Base-by-base conservation (phyloP, 2,329 filamentous ascomycete genomes). In the Bertia moriformis region DNA sequence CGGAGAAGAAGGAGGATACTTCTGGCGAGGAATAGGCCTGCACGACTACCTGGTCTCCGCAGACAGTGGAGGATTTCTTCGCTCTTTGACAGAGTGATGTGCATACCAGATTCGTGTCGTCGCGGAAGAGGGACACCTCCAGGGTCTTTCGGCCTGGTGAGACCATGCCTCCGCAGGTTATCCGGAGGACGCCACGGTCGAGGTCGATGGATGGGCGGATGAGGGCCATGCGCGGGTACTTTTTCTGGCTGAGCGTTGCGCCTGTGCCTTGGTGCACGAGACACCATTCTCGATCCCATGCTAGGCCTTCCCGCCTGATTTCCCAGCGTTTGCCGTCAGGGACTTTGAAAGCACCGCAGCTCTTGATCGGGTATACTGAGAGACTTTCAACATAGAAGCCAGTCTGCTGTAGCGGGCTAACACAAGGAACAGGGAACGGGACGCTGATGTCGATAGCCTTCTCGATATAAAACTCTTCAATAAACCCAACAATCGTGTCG, bases 221-320 rank as follows among this genome's bases (percentile, higher is more conserved):
- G 3, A 95, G 69, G 12, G 85, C 82, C 89, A 98, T 96, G 22
- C 68, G 74, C 2, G 88, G 84, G 52, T 91, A 80, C 45, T 78
- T 70, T 60, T 96, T 98, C 58, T 96, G 89, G 52, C 75, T 94
- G 40, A 98, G 63, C 4, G 82, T 86, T 48, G 79, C 77, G 0
- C 85, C 83, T 1, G 88, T 93, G 33, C 85, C 87, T 51, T 78
- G 73, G 53, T 95, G 88, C 13, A 98, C 68, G 15, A 98, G 64
- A 58, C 89, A 96, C 89, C 91, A 98, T 62, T 96, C 89, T 44
- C 91, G 72, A 55, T 98, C 91, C 87, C 89, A 96, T 5, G 78
- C 82, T 2, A 98, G 65, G 0, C 91, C 91, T 60, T 95, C 87
- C 4, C 71, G 66, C 40, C 72, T 74, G 15, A 96, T 69, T 48